A percentile compares a stretch with the other conserved stretches of the same genome.
phyloP scores from a whole-genome alignment of 1,139 yeast species.

The Wickerhamomyces sp. region DNA sequence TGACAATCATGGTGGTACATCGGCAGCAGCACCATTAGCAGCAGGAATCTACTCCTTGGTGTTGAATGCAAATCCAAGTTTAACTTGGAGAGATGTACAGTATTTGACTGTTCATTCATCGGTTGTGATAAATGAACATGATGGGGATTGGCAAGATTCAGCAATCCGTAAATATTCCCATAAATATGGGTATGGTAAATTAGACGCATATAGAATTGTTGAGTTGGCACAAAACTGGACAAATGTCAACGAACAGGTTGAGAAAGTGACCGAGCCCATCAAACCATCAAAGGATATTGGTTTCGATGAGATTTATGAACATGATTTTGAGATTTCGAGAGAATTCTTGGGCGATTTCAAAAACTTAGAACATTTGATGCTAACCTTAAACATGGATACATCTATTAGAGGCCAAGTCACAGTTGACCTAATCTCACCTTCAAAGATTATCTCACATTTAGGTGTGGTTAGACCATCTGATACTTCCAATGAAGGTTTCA shows the following conservation, averaged over 20 bases:
- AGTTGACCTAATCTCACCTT: constrained; percentile 67
- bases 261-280: constrained; percentile 23
- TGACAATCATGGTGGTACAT: constrained; percentile 86
- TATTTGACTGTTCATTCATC: constrained; percentile 74
- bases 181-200: constrained; percentile 87
- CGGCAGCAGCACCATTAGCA: constrained; percentile 98
- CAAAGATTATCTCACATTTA: constrained; percentile 66
- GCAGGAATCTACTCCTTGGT: constrained; percentile 90
- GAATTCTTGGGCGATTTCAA: constrained; percentile 57
- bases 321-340: constrained; percentile 42
- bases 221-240: constrained; percentile 74
- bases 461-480: constrained; percentile 72
- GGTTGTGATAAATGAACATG: constrained; percentile 56
- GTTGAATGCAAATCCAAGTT: constrained; percentile 72
- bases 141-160: constrained; percentile 37
- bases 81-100: constrained; percentile 97
- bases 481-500: constrained; percentile 52
- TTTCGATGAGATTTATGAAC: constrained; percentile 30
- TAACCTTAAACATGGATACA: constrained; percentile 68
- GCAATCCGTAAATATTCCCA: constrained; percentile 57
- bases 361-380: constrained; percentile 80
- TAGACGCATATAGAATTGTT: constrained; percentile 79
- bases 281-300: constrained; percentile 21
- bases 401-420: constrained; percentile 66
- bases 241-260: constrained; percentile 82